These are phyloP conservation scores for Trichoderma asperellum DNA, from an alignment of 2,329 filamentous ascomycete genomes.

Conservation along the genomic window DNA sequence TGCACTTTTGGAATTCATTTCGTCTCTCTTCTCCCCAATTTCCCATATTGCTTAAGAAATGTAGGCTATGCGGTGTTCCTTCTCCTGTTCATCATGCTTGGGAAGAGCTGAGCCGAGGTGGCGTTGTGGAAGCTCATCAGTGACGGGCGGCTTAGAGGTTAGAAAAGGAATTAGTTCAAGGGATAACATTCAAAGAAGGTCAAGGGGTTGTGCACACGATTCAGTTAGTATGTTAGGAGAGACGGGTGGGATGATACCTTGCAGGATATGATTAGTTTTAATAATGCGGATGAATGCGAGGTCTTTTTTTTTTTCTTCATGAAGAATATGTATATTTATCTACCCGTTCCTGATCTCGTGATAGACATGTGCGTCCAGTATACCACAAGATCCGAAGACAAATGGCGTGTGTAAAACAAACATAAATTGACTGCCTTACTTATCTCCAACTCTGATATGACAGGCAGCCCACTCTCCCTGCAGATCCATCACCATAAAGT, in stretches of 20 bases:
- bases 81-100: slow-evolving; percentile 14
- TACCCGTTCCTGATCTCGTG: not conserved
- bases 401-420: not conserved
- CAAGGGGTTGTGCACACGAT: not conserved
- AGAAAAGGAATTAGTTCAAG: not conserved
- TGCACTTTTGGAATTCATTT: slow-evolving; percentile 7
- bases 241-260: slow-evolving; percentile 1
- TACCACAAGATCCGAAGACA: not conserved
- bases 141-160: not conserved
- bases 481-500: not conserved
- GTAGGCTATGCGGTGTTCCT: not conserved
- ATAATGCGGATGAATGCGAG: slow-evolving; percentile 19
- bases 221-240: not conserved
- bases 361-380: not conserved
- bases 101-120: not conserved
- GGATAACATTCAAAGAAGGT: slow-evolving; percentile 4
- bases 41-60: not conserved
- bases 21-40: not conserved
- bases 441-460: not conserved
- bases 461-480: not conserved
- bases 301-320: not conserved
- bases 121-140: not conserved
- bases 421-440: not conserved
- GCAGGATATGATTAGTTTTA: slow-evolving; percentile 20
- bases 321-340: slow-evolving; percentile 3